phyloP scores from a whole-genome alignment of 2,329 filamentous ascomycete species.

The Alternaria gansuensis region DNA sequence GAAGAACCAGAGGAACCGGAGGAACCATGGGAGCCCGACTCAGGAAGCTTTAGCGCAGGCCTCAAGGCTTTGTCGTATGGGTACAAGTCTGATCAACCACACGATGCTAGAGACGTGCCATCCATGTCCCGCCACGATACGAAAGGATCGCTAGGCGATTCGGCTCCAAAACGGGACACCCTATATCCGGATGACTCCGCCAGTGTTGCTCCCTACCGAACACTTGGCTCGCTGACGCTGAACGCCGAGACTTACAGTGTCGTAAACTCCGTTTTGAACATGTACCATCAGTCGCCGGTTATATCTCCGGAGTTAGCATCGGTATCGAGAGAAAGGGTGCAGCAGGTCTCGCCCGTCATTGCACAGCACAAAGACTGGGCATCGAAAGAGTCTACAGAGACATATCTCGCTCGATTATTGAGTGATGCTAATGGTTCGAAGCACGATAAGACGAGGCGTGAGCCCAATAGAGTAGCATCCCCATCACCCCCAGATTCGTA shows the following conservation, averaged over 20 bases:
- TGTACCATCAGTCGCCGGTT: slow-evolving; percentile 51
- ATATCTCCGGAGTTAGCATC: slow-evolving; percentile 54
- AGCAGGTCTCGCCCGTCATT: slow-evolving; percentile 61
- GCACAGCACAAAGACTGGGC: slow-evolving; percentile 64
- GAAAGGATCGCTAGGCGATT: slow-evolving; percentile 46
- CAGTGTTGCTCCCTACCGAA: slow-evolving; percentile 48
- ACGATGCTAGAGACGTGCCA: slow-evolving; percentile 21
- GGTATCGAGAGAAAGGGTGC: slow-evolving; percentile 53
- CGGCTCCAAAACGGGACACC: slow-evolving; percentile 46
- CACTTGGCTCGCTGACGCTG: slow-evolving; percentile 44
- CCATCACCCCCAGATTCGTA: slow-evolving; percentile 28
- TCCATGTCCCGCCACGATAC: slow-evolving; percentile 40
- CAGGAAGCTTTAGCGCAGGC: slow-evolving; percentile 24
- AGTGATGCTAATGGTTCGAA: slow-evolving; percentile 50
- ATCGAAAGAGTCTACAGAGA: slow-evolving; percentile 63
- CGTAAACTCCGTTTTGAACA: slow-evolving; percentile 53
- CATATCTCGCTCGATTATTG: slow-evolving; percentile 62
- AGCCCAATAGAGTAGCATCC: slow-evolving; percentile 20
- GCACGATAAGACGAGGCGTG: slow-evolving; percentile 22
- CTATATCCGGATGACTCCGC: slow-evolving; percentile 52
- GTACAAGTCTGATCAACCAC: slow-evolving; percentile 26
- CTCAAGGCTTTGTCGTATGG: slow-evolving; percentile 25
- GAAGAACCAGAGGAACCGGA: slow-evolving; percentile 34
- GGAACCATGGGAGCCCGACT: slow-evolving; percentile 22
- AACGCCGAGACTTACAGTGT: slow-evolving; percentile 57